Conservation (phyloP, 2,329 filamentous ascomycete species). For the Emydomyces testavorans region DNA sequence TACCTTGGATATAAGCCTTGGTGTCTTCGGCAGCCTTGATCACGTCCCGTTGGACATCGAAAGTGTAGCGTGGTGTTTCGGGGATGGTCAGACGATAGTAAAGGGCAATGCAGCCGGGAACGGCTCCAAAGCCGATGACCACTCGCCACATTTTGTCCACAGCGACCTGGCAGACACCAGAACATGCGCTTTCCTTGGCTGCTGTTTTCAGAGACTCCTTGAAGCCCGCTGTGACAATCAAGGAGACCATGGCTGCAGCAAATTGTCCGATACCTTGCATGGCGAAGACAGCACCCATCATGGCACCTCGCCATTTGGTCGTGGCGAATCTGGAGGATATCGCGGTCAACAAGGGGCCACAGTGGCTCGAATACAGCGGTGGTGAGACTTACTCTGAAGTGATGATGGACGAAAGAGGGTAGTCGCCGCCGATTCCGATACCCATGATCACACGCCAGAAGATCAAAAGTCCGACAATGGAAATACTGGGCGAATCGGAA, state of each 20-base stretch:
- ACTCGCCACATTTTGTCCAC: constrained; percentile 83
- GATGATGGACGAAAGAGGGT: constrained; percentile 71
- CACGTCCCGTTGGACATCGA: constrained; percentile 64
- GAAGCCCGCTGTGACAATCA: constrained; percentile 64
- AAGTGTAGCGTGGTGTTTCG: constrained; percentile 79
- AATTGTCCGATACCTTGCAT: constrained; percentile 82
- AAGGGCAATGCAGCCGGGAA: constrained; percentile 68
- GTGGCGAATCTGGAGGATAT: constrained; percentile 53
- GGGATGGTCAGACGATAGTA: constrained; percentile 82
- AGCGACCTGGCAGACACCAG: constrained; percentile 52
- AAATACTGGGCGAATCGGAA: constrained; percentile 51
- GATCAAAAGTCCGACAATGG: constrained; percentile 47
- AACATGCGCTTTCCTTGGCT: constrained; percentile 45
- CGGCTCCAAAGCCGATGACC: constrained; percentile 68
- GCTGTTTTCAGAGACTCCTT: constrained; percentile 49
- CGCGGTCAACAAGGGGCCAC: not conserved
- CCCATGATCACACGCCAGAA: constrained; percentile 78
- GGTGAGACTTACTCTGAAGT: constrained; percentile 54
- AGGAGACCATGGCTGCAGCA: constrained; percentile 59
- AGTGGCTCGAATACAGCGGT: not conserved
- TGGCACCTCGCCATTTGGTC: constrained; percentile 72
- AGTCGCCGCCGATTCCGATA: constrained; percentile 69
- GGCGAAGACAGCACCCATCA: constrained; percentile 78
- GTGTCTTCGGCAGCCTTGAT: constrained; percentile 62
- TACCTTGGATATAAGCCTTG: constrained; percentile 60